Percentiles rank a stretch among this genome's conserved stretches.
phyloP scores from a whole-genome alignment of 345 rosid genomes.

The Eucalyptus albens region DNA sequence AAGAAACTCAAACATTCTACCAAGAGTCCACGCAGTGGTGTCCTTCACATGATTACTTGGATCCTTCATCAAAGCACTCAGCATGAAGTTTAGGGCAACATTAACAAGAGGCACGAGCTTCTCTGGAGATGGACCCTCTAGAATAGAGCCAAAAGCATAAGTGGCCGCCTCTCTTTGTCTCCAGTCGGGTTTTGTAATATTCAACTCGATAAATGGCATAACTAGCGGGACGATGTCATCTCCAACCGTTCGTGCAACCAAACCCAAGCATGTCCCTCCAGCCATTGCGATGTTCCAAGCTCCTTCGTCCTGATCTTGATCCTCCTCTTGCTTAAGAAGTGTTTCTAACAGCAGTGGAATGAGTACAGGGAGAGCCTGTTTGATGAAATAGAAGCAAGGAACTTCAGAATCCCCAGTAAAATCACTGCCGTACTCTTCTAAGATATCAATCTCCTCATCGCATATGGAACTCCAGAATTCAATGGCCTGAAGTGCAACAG shows the following conservation, averaged over 20 bases:
- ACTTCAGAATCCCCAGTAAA: constrained; percentile 29
- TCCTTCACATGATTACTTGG: constrained; percentile 36
- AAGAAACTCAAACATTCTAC: constrained; percentile 38
- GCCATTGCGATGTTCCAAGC: constrained; percentile 46
- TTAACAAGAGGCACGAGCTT: constrained; percentile 27
- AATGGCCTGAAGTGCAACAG: constrained; percentile 33
- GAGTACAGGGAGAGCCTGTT: constrained; percentile 34
- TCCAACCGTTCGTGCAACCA: constrained; percentile 37
- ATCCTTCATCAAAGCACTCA: constrained; percentile 27
- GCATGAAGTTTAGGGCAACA: constrained; percentile 37
- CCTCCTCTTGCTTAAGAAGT: constrained; percentile 30
- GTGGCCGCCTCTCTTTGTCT: constrained; percentile 39
- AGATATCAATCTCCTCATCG: constrained; percentile 37
- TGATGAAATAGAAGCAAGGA: constrained; percentile 31
- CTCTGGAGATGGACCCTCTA: constrained; percentile 37
- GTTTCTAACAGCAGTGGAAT: constrained; percentile 33
- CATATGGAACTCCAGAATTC: constrained; percentile 37
- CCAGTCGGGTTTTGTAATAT: constrained; percentile 36
- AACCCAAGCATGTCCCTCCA: constrained; percentile 34
- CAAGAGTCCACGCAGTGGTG: constrained; percentile 41
- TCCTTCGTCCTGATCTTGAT: constrained; percentile 39
- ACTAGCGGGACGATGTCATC: constrained; percentile 32
- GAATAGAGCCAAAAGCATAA: constrained; percentile 36
- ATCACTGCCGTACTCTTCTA: constrained; percentile 32
- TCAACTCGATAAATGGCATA: constrained; percentile 34